Conservation (phyloP, 2,329 filamentous ascomycete genomes). For the Coniella vitis region DNA sequence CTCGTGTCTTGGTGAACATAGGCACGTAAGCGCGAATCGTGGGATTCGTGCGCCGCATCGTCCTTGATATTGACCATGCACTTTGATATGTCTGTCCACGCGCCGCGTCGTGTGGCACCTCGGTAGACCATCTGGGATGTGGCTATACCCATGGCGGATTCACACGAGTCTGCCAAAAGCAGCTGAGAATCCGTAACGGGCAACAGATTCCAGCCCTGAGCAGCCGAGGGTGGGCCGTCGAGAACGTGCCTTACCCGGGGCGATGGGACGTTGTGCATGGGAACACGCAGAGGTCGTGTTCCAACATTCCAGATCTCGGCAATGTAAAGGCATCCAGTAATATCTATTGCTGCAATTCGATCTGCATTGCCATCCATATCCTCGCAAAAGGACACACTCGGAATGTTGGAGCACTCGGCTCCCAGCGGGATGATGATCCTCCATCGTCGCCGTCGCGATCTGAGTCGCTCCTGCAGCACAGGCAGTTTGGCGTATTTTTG, state of each 20-base stretch:
- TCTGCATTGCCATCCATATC: constrained; percentile 40
- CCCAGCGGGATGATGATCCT: constrained; percentile 40
- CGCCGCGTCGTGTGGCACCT: constrained; percentile 4
- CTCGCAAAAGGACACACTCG: constrained; percentile 45
- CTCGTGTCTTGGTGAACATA: not conserved
- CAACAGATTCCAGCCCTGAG: constrained; percentile 12
- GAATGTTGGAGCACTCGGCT: constrained; percentile 38
- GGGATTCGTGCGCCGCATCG: constrained; percentile 7
- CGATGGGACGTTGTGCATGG: constrained; percentile 12
- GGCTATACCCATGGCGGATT: constrained; percentile 7
- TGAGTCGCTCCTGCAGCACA: constrained; percentile 29
- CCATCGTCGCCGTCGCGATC: constrained; percentile 40
- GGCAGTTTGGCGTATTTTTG: not conserved
- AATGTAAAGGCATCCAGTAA: constrained; percentile 41
- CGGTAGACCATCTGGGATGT: constrained; percentile 1
- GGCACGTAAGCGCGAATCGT: not conserved
- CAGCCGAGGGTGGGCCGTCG: not conserved
- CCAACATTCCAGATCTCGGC: constrained; percentile 45
- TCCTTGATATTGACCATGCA: constrained; percentile 7
- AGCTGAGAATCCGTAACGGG: constrained; percentile 11
- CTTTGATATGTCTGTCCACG: constrained; percentile 11
- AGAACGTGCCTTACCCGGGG: no score
- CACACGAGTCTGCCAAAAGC: constrained; percentile 1
- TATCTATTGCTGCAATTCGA: constrained; percentile 44
- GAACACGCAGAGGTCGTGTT: constrained; percentile 21